A percentile compares a stretch with the other conserved stretches of the same genome.
These are phyloP conservation scores for Agapanthus africanus DNA, from an alignment of 106 monocot genomes.

Conservation along the genomic window DNA sequence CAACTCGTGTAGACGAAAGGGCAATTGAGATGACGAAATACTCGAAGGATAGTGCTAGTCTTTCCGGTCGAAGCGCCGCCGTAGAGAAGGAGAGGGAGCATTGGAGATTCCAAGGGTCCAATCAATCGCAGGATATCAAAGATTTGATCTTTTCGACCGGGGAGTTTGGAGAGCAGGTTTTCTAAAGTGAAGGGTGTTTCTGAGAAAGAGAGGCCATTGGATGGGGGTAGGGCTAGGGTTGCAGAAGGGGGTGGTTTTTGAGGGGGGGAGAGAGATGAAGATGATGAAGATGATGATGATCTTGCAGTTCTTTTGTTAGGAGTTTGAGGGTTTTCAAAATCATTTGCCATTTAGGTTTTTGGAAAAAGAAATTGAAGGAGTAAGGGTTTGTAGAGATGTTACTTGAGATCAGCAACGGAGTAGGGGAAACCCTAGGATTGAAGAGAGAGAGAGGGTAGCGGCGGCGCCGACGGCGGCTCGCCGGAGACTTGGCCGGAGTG, in stretches of 20 bases:
- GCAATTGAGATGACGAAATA: slow-evolving; percentile 54
- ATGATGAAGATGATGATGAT: slow-evolving; percentile 6
- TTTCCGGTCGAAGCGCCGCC: slow-evolving; percentile 78
- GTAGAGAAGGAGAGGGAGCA: slow-evolving; percentile 63
- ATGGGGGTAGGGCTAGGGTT: not conserved
- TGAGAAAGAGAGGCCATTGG: not conserved
- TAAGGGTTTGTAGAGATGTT: too few species aligned
- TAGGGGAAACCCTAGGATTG: too few species aligned
- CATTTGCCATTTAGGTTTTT: not conserved
- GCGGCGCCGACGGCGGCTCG: too few species aligned
- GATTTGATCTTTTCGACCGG: slow-evolving; percentile 35
- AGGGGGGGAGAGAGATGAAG: not conserved
- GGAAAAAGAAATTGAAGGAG: not conserved
- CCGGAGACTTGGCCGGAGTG: too few species aligned
- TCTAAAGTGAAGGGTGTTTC: slow-evolving; percentile 11
- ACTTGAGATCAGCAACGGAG: too few species aligned
- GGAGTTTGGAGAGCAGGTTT: slow-evolving; percentile 28
- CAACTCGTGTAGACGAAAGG: slow-evolving; percentile 57
- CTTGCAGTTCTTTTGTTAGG: slow-evolving; percentile 16
- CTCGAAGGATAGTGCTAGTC: slow-evolving; percentile 45
- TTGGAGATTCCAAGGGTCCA: slow-evolving; percentile 56
- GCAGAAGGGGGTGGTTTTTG: not conserved
- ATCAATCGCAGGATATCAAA: slow-evolving; percentile 35
- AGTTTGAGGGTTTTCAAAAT: not conserved
- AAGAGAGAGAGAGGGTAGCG: too few species aligned